phyloP scores from a whole-genome alignment of 495 filamentous ascomycete species.

The Podospora didyma region DNA sequence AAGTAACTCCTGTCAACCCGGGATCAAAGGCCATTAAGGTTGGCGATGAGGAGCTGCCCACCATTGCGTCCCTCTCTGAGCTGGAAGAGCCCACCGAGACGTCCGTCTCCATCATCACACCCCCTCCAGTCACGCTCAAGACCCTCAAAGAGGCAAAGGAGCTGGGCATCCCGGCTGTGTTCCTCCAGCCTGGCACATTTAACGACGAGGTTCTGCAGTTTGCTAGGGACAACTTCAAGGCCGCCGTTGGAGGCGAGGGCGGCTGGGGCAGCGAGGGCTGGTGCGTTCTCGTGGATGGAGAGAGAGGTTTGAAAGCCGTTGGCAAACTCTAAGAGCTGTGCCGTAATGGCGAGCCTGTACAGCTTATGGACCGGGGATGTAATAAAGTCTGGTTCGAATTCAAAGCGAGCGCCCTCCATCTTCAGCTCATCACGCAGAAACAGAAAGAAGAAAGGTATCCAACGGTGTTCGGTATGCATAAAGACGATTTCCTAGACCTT shows the following conservation, averaged over 20 bases:
- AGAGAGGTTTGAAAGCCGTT: conserved; percentile 60
- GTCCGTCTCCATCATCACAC: conserved; percentile 83
- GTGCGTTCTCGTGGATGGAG: conserved; percentile 91
- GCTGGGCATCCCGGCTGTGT: conserved; percentile 75
- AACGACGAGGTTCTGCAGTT: conserved; percentile 67
- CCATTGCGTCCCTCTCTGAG: conserved; percentile 58
- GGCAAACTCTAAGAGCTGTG: conserved; percentile 31
- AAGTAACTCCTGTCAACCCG: conserved; percentile 81
- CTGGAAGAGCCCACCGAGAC: conserved; percentile 66
- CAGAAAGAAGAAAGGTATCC: too few relatives aligned
- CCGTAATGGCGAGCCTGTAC: neutral
- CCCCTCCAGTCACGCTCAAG: conserved; percentile 64
- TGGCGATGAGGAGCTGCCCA: conserved; percentile 50
- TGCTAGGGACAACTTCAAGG: conserved; percentile 60
- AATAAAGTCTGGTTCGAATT: too few relatives aligned
- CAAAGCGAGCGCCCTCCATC: too few relatives aligned
- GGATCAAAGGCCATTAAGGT: conserved; percentile 54
- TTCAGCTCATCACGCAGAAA: too few relatives aligned
- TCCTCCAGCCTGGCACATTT: conserved; percentile 89
- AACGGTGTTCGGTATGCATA: too few relatives aligned
- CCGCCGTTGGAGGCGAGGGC: conserved; percentile 65
- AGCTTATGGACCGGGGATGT: too few relatives aligned
- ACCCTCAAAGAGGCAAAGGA: conserved; percentile 76
- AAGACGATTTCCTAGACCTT: too few relatives aligned
- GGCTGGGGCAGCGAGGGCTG: conserved; percentile 71